phyloP scores from a whole-genome alignment of 2,329 filamentous ascomycete species.

The Eutypa lata region DNA sequence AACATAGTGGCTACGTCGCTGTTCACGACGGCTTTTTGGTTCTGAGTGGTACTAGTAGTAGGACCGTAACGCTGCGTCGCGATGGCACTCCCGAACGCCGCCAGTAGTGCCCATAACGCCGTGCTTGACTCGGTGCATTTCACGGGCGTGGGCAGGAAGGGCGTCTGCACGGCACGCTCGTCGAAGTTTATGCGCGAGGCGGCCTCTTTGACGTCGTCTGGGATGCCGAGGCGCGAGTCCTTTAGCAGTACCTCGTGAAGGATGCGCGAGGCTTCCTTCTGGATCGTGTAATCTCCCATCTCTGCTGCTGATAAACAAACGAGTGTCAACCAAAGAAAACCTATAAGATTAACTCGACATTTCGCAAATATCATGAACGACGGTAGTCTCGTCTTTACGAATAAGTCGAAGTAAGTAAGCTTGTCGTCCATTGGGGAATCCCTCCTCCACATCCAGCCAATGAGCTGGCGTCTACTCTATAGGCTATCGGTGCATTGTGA shows the following conservation, averaged over 20 bases:
- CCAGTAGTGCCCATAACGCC: slow-evolving; percentile 27
- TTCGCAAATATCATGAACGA: too few species aligned
- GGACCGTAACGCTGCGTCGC: slow-evolving; percentile 15
- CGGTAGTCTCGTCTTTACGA: too few species aligned
- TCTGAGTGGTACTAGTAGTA: not conserved
- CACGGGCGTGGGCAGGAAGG: slow-evolving; percentile 26
- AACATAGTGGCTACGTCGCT: slow-evolving; percentile 28
- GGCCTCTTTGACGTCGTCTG: slow-evolving; percentile 16
- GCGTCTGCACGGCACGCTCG: slow-evolving; percentile 13
- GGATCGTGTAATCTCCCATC: slow-evolving; percentile 21
- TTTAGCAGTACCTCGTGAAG: slow-evolving; percentile 19
- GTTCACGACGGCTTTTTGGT: slow-evolving; percentile 22
- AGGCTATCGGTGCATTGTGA: not conserved
- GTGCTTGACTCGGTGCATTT: slow-evolving; percentile 28
- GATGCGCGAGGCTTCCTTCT: slow-evolving; percentile 27
- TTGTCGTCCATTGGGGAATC: not conserved
- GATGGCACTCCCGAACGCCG: slow-evolving; percentile 26
- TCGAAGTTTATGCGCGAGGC: slow-evolving; percentile 23
- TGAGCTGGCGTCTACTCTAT: not conserved
- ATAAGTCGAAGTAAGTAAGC: too few species aligned
- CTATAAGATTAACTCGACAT: too few species aligned
- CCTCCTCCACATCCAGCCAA: not conserved
- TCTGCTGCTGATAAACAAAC: too few species aligned
- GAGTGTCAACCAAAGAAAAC: too few species aligned
- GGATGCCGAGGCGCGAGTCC: slow-evolving; percentile 23